Percentiles rank a stretch among this genome's conserved stretches.
phyloP scores from a whole-genome alignment of 163 green algal genomes.

The Coccomyxa subellipsoidea region DNA sequence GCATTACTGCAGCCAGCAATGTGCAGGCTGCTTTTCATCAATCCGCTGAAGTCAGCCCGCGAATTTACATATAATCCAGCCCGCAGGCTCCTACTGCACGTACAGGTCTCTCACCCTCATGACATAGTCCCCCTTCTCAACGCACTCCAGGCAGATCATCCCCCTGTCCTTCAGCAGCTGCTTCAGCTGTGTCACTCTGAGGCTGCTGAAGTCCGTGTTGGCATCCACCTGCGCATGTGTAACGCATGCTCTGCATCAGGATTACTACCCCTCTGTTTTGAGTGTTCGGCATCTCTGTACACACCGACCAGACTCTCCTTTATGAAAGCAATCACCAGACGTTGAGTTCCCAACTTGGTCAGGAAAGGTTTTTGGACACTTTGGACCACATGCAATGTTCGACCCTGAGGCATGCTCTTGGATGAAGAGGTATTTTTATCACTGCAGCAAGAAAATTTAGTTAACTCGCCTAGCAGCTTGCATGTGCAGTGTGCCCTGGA shows the following conservation, averaged over 20 bases:
- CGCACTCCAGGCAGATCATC: conserved; percentile 61
- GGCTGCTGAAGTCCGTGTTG: conserved; percentile 55
- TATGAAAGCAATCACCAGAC: neutral
- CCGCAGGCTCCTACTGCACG: neutral
- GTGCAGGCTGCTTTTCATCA: too few species aligned
- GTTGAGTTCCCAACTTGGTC: too few species aligned
- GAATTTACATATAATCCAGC: too few species aligned
- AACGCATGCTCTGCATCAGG: neutral
- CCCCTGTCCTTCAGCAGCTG: conserved; percentile 58
- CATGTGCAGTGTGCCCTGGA: too few species aligned
- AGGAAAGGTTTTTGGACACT: too few species aligned
- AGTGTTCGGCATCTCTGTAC: neutral
- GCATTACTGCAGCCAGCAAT: too few species aligned
- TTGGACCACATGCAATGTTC: too few species aligned
- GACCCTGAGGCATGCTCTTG: too few species aligned
- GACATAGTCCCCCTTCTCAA: conserved; percentile 77
- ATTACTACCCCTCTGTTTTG: neutral
- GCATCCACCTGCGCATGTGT: conserved; percentile 40
- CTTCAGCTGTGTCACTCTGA: conserved; percentile 70
- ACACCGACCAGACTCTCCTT: neutral
- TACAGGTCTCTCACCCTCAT: conserved; percentile 44
- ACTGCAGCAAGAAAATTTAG: too few species aligned
- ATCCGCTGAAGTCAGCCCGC: too few species aligned
- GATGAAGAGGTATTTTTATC: too few species aligned
- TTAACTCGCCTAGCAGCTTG: too few species aligned